Conservation (phyloP, 2,329 filamentous ascomycete genomes). For the Colletotrichum sp. region DNA sequence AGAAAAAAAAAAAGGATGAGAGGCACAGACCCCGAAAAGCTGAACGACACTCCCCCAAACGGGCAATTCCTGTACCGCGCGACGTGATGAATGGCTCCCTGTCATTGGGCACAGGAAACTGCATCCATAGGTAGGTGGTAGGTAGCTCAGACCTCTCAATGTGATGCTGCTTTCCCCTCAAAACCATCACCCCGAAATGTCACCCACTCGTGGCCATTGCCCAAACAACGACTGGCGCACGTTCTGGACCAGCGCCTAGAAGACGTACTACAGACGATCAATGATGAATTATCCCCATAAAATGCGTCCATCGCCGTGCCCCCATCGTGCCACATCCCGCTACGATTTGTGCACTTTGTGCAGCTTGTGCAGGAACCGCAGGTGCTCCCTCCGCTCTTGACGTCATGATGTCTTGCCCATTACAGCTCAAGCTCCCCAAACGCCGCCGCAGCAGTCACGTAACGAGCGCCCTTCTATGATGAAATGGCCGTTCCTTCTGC, state of each 20-base stretch:
- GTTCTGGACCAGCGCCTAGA: not conserved
- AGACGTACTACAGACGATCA: not conserved
- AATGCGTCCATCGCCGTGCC: not conserved
- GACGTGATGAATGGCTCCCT: not conserved
- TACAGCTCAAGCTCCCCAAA: conserved; percentile 1
- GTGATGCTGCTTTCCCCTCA: not conserved
- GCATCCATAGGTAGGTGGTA: not conserved
- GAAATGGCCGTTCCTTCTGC: conserved; percentile 15
- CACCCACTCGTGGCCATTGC: not conserved
- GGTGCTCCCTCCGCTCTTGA: conserved; percentile 11
- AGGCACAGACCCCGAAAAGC: not conserved
- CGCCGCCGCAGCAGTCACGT: not conserved
- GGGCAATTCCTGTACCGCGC: not conserved
- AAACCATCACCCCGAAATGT: not conserved
- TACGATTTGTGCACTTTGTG: not conserved
- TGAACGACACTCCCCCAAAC: not conserved
- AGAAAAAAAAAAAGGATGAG: not conserved
- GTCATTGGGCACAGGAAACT: not conserved
- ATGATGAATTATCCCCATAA: conserved; percentile 19
- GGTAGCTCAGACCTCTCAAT: not conserved
- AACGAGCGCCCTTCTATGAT: conserved; percentile 13
- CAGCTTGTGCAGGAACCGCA: not conserved
- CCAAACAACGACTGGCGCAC: not conserved
- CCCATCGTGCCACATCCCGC: conserved; percentile 1
- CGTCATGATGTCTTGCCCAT: conserved; percentile 20